These are phyloP conservation scores for Taiozyma sp. DNA, from an alignment of 1,139 yeast species.

Conservation along the genomic window DNA sequence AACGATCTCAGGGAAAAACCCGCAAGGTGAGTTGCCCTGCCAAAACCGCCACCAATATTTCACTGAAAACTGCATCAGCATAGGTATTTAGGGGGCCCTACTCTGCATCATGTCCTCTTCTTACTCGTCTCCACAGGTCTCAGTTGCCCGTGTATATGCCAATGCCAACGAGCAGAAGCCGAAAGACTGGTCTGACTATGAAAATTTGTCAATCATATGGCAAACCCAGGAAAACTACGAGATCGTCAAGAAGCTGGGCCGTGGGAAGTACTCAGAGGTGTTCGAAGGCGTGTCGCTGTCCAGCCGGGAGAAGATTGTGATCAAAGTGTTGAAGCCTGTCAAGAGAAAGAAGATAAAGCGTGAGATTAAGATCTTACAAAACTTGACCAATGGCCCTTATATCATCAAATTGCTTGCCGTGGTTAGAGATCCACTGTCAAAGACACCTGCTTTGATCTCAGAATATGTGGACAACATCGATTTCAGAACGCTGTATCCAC, in stretches of 20 bases:
- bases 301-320: constrained; percentile 41
- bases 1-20: neutral
- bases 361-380: constrained; percentile 70
- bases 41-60: neutral
- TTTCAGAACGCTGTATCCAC: constrained; percentile 66
- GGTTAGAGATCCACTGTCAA: constrained; percentile 67
- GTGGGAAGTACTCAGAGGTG: constrained; percentile 79
- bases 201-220: constrained; percentile 65
- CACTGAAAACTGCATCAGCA: neutral
- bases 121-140: neutral
- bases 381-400: constrained; percentile 71
- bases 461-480: constrained; percentile 70
- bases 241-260: constrained; percentile 63
- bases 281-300: constrained; percentile 54
- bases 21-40: neutral
- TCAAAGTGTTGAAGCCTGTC: constrained; percentile 75
- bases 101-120: neutral
- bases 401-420: constrained; percentile 63
- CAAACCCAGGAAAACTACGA: constrained; percentile 66
- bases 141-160: constrained; percentile 54
- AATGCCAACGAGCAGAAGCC: constrained; percentile 61
- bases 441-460: constrained; percentile 71
- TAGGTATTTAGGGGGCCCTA: neutral
- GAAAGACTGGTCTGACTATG: constrained; percentile 76
- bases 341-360: constrained; percentile 74